These are phyloP conservation scores for Metschnikowia similis DNA, from an alignment of 805 yeast genomes.

Conservation along the genomic window DNA sequence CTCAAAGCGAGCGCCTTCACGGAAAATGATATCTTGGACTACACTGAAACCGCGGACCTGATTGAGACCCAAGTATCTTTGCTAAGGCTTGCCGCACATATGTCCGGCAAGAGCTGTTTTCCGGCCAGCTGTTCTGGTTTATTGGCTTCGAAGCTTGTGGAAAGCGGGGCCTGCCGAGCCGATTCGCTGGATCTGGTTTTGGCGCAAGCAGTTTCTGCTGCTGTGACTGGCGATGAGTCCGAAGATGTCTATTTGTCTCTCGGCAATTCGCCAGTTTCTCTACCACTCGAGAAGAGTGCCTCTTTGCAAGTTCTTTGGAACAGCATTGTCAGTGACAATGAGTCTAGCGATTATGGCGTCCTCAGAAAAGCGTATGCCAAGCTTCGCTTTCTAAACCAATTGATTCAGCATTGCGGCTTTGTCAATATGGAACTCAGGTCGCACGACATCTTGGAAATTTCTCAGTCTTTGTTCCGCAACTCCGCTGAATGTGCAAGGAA, in stretches of 20 bases:
- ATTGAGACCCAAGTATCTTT: constrained; percentile 6
- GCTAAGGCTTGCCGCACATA: constrained; percentile 1
- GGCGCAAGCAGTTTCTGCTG: background rate
- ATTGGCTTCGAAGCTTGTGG: constrained; percentile 13
- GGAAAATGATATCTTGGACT: background rate
- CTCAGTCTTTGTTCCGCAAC: constrained; percentile 17
- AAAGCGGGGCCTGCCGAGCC: constrained; percentile 7
- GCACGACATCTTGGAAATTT: constrained; percentile 18
- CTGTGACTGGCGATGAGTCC: background rate
- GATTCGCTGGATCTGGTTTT: background rate
- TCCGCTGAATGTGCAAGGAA: constrained; percentile 20
- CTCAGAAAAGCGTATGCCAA: constrained; percentile 20
- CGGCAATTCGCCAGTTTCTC: background rate
- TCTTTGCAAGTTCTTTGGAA: constrained; percentile 4
- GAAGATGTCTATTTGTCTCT: constrained; percentile 1
- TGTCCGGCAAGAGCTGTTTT: background rate
- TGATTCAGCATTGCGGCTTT: constrained; percentile 11
- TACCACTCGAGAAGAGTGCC: background rate
- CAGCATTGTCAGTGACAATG: constrained; percentile 11
- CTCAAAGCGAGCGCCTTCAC: constrained; percentile 1
- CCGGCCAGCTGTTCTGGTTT: constrained; percentile 16
- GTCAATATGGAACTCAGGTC: constrained; percentile 5
- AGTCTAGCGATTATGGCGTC: constrained; percentile 19
- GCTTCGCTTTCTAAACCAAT: constrained; percentile 26
- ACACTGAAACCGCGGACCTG: background rate